A percentile compares a stretch with the other conserved stretches of the same genome.
Conservation (phyloP, 148 eudicot genomes). For the Spergularia marina region DNA sequence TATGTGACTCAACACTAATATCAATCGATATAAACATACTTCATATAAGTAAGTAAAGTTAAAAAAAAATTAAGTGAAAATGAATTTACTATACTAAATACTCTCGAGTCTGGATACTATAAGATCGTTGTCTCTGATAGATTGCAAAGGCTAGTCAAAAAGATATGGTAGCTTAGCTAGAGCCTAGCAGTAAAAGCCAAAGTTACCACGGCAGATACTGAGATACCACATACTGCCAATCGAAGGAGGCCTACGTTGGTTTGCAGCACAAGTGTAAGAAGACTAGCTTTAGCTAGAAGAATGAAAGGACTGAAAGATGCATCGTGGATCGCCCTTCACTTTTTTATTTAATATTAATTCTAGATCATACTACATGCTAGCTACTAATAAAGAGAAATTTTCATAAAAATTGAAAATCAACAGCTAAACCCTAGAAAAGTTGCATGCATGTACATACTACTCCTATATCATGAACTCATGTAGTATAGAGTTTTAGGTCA, state of each 20-base stretch:
- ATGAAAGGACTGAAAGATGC: slow-evolving; percentile 6
- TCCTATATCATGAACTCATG: too few species aligned
- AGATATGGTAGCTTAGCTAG: neutral
- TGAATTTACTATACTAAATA: too few species aligned
- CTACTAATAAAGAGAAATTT: neutral
- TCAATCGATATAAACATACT: too few species aligned
- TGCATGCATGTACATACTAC: neutral
- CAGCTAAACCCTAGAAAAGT: neutral
- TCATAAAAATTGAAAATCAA: neutral
- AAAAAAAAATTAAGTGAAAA: too few species aligned
- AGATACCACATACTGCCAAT: neutral
- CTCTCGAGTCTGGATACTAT: too few species aligned
- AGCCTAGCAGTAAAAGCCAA: neutral
- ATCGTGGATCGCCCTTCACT: neutral
- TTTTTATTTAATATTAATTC: neutral
- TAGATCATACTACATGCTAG: neutral
- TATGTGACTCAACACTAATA: too few species aligned
- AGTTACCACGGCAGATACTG: neutral
- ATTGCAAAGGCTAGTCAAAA: neutral
- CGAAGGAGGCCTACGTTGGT: neutral
- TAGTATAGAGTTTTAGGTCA: too few species aligned
- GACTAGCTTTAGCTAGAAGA: neutral
- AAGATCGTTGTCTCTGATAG: neutral
- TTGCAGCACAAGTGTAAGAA: slow-evolving; percentile 1
- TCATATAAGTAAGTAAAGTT: too few species aligned